Base-by-base conservation (phyloP, 129 eudicot species). In the Helianthus tuberosus region DNA sequence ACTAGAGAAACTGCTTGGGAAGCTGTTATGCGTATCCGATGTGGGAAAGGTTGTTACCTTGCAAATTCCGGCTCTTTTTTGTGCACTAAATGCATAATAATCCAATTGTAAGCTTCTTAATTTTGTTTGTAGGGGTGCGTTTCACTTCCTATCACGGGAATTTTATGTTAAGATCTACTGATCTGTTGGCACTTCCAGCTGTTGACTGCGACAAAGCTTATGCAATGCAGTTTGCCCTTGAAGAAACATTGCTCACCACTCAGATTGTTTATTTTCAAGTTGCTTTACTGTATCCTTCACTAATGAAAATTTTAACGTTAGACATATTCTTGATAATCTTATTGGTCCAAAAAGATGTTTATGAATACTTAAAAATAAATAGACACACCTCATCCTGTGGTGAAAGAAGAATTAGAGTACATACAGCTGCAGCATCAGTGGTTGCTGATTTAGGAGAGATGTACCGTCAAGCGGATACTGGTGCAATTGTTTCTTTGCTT, bases 1-100 rank as follows among this genome's bases (percentile, higher is more conserved):
- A 89, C 96, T 20, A 91, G 99, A 75, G 97, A 95, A 83, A 95
- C 97, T 69, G 99, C 99, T 6, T 95, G 99, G 99, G 99, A 95
- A 84, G 94, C 99, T 68, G 99, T 95, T 11, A 86, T 95, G 99
- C 94, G 99, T 64, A 84, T 95, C 68, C 78, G 99, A 95, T 95
- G 99, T 66, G 99, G 99, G 75, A 95, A 89, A 87, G 99, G 99
- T 91, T 35, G 54, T 14, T 49, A 49, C 60, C 60, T 53, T 53
- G 60, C 60, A 53, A 16, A 6, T 53, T 16, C 1, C 7, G 25
- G 25, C 55, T 50, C 4, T 13, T 50, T 50, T 13, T 50, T 4
- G n/a, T 50, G 13, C 12, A 8, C 49, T 10, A 13, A 12, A 50
- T 50, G 55, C 55, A 50, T 50, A 4, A 50, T 50, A 50, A 12